These are phyloP conservation scores for Nymphaea thermarum DNA, from an alignment of 164 flowering plant species.

Conservation along the genomic window DNA sequence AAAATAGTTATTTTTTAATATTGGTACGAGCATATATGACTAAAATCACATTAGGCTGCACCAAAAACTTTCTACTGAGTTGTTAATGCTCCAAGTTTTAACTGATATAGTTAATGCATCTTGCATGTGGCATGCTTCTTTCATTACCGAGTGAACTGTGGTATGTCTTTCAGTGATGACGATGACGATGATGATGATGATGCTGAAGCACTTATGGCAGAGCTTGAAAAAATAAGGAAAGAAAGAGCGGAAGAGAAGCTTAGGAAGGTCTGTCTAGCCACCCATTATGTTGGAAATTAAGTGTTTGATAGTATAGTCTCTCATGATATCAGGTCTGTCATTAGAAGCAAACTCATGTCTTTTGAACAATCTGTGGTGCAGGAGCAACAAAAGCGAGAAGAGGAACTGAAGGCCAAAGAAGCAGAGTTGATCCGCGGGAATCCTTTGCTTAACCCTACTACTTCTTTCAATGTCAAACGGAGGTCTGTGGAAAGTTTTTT, in stretches of 20 bases:
- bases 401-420: constrained; percentile 81
- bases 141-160: not conserved
- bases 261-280: constrained; percentile 34
- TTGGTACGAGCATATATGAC: no score
- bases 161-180: constrained; percentile 17
- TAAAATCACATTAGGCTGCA: no score
- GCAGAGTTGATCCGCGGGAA: constrained; percentile 82
- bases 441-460: constrained; percentile 60
- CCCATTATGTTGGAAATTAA: no score
- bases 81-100: no score
- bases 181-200: constrained; percentile 85
- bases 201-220: constrained; percentile 82
- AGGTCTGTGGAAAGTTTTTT: constrained; percentile 30
- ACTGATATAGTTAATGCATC: no score
- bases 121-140: not conserved
- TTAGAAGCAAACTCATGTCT: not conserved
- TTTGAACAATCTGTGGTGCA: constrained; percentile 14
- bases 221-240: constrained; percentile 81
- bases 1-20: no score
- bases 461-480: constrained; percentile 72
- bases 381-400: constrained; percentile 65
- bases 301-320: no score
- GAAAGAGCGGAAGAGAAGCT: constrained; percentile 87
- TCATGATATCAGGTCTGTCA: no score
- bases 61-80: no score